phyloP scores from a whole-genome alignment of 225 moss, liverwort and hornwort species.

The Ulota crispa region DNA sequence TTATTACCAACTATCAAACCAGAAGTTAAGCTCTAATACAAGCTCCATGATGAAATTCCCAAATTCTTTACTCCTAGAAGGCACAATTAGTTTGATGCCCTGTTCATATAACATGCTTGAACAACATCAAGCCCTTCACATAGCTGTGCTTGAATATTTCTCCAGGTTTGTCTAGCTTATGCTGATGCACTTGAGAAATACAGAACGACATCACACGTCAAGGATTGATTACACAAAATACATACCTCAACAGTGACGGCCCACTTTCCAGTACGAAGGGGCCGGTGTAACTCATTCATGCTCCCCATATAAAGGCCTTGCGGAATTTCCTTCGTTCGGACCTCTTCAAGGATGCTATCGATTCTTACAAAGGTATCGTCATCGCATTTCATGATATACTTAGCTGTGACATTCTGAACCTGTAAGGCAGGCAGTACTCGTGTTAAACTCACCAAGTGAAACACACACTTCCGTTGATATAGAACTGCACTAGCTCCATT shows the following conservation, averaged over 20 bases:
- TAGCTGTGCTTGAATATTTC: not conserved
- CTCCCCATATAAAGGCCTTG: conserved; percentile 61
- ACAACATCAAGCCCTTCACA: not conserved
- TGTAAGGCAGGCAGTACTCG: conserved; percentile 23
- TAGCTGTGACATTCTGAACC: conserved; percentile 52
- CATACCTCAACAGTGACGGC: conserved; percentile 56
- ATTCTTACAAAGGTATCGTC: conserved; percentile 64
- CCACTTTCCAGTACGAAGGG: conserved; percentile 64
- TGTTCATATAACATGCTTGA: not conserved
- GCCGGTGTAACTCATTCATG: conserved; percentile 60
- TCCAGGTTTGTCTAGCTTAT: not conserved
- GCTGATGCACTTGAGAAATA: not conserved
- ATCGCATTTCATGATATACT: conserved; percentile 64
- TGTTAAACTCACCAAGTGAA: not conserved
- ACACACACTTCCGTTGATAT: not conserved
- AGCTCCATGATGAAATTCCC: not conserved
- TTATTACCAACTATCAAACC: not conserved
- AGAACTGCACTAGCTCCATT: conserved; percentile 1
- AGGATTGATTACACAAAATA: not conserved
- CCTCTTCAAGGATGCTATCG: conserved; percentile 53
- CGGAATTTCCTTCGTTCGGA: conserved; percentile 32
- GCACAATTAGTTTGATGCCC: not conserved
- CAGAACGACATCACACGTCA: not conserved
- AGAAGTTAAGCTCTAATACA: not conserved
- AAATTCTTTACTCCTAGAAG: not conserved